phyloP scores from a whole-genome alignment of 352 stramenopile genomes.

The Blastocystis sp. region DNA sequence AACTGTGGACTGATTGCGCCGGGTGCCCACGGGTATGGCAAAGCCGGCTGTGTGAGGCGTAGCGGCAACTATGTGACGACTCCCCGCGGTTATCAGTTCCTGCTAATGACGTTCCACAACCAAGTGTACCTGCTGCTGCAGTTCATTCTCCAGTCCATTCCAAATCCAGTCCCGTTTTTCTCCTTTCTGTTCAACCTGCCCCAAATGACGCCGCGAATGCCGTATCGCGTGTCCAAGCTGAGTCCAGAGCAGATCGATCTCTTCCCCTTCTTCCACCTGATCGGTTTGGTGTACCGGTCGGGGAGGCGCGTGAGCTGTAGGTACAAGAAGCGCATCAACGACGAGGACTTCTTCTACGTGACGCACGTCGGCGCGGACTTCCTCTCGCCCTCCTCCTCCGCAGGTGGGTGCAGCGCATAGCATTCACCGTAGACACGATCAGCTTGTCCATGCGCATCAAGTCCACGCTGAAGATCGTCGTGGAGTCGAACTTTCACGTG shows the following conservation, averaged over 20 bases:
- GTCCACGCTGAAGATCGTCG: conserved; percentile 28
- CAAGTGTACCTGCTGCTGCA: conserved; percentile 1
- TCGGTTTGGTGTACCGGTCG: conserved; percentile 15
- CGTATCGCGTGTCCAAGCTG: conserved; percentile 6
- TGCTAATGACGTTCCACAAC: conserved; percentile 46
- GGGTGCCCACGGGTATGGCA: background rate
- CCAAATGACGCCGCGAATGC: conserved; percentile 30
- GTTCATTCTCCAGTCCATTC: background rate
- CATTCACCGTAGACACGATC: background rate
- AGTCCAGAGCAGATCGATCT: conserved; percentile 2
- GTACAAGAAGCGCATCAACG: background rate
- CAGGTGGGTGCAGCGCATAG: background rate
- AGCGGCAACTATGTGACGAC: conserved; percentile 5
- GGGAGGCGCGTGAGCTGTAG: background rate
- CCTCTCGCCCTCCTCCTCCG: background rate
- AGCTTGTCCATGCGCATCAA: background rate
- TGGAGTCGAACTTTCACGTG: conserved; percentile 58
- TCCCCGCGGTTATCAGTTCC: conserved; percentile 24
- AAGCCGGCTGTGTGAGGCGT: background rate
- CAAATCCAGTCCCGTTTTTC: background rate
- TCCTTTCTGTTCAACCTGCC: conserved; percentile 65
- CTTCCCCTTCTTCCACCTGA: background rate
- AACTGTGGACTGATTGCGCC: background rate
- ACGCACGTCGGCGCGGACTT: conserved; percentile 28
- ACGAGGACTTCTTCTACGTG: conserved; percentile 34